A percentile compares a stretch with the other conserved stretches of the same genome.
Conservation (phyloP, 306 rosid genomes). For the Lablab purpureus region DNA sequence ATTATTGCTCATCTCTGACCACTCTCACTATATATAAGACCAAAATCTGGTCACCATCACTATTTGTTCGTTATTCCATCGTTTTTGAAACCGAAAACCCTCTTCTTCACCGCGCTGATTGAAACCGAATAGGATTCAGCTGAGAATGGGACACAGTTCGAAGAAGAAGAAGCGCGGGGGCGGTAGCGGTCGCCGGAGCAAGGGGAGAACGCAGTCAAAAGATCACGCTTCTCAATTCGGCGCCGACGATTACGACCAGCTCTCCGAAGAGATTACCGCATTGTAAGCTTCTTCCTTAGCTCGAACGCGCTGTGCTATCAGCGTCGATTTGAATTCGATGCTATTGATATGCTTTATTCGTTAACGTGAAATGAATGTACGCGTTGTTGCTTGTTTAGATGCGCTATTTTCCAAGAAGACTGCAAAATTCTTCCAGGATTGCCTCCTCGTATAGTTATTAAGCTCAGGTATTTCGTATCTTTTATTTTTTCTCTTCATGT, state of each 20-base stretch:
- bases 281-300: slow-evolving; percentile 52
- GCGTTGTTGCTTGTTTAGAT: slow-evolving; percentile 46
- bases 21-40: background rate
- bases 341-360: background rate
- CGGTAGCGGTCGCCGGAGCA: slow-evolving; percentile 67
- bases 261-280: slow-evolving; percentile 94
- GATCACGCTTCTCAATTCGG: slow-evolving; percentile 59
- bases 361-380: background rate
- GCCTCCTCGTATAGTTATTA: slow-evolving; percentile 66
- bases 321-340: background rate
- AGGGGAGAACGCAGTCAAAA: slow-evolving; percentile 71
- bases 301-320: background rate
- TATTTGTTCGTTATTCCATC: background rate
- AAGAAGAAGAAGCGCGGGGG: slow-evolving; percentile 88
- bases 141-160: slow-evolving; percentile 74
- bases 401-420: slow-evolving; percentile 90
- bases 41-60: background rate
- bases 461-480: slow-evolving; percentile 62
- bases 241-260: slow-evolving; percentile 67
- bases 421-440: slow-evolving; percentile 66
- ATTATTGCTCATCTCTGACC: background rate
- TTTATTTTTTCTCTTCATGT: slow-evolving; percentile 11
- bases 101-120: background rate
- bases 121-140: background rate
- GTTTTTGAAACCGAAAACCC: background rate